Base-by-base conservation (phyloP, 2,329 filamentous ascomycete species). In the Cladosporium sp. region DNA sequence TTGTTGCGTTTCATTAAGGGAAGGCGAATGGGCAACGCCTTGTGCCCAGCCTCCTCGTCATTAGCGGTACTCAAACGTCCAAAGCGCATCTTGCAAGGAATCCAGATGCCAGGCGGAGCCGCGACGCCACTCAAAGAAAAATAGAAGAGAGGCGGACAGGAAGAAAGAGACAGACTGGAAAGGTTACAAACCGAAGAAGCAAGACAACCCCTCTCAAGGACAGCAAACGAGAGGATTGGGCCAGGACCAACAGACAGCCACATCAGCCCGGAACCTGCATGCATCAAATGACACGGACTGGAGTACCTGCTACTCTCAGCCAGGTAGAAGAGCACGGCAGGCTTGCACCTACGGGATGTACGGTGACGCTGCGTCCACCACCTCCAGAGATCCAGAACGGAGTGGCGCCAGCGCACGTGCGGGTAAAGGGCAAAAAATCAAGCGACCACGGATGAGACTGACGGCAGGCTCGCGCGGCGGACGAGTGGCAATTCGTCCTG, bases 191-290 rank as follows among this genome's bases (percentile, higher is more conserved):
- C 61, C 61, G 12, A 37, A 31, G 21, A 31, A 10, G 26, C 23
- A 18, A 28, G 23, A 29, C 33, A 44, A 46, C 61, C 50, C 61
- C 50, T 63, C 61, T 62, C 21, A 18, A 7, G 29, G 40, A 46
- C 59, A 62, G 59, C 59, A 62, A 62, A 62, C 50, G 61, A 35
- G 49, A 18, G 50, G 28, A 53, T 56, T 63, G 61, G 50, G 21
- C 50, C 49, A 56, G 35, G 16, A 21, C 52, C 52, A 62, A 23
- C 49, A 31, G n/a, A 23, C 61, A 40, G 49, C 61, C 49, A 56
- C 61, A 44, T 63, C 61, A 63, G 61, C 50, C 61, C 50, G 21
- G 61, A 63, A 52, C 59, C 28, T 52, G 59, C 56, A 59, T 59
- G 33, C 44, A 62, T 52, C 46, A 52, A 62, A 62, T 62, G 59